phyloP scores from a whole-genome alignment of 305 asterid species.

The Solanum hybrid region DNA sequence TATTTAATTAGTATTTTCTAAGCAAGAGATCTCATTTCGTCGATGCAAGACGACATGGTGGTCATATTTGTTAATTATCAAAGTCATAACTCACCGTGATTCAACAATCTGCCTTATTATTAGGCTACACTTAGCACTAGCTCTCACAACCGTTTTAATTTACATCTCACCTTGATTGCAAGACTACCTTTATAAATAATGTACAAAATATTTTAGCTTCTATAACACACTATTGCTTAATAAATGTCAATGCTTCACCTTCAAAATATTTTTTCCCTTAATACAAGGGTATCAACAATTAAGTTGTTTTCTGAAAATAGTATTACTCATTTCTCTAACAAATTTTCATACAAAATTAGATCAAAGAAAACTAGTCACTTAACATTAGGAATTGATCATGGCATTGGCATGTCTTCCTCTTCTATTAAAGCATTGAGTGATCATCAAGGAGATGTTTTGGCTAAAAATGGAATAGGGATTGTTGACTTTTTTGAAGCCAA shows the following conservation, averaged over 20 bases:
- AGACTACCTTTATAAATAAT: not conserved
- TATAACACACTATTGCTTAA: not conserved
- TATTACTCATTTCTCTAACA: not conserved
- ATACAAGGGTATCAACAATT: not conserved
- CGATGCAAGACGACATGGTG: not conserved
- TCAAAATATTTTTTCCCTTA: not conserved
- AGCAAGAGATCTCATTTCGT: not conserved
- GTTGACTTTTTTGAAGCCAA: not conserved
- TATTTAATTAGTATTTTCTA: too few relatives aligned
- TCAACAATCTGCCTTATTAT: not conserved
- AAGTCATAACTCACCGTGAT: not conserved
- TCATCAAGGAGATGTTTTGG: not conserved
- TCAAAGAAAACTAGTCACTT: not conserved
- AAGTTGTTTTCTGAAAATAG: not conserved
- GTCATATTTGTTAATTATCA: not conserved
- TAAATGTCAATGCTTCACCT: not conserved
- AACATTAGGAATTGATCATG: not conserved
- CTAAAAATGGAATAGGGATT: not conserved
- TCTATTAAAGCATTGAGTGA: not conserved
- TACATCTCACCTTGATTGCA: not conserved
- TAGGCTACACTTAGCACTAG: not conserved
- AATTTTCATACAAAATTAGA: not conserved
- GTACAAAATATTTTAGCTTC: not conserved
- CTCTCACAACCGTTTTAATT: not conserved
- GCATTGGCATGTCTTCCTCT: not conserved